phyloP scores from a whole-genome alignment of 345 rosid species.

The Aquilaria sinensis region DNA sequence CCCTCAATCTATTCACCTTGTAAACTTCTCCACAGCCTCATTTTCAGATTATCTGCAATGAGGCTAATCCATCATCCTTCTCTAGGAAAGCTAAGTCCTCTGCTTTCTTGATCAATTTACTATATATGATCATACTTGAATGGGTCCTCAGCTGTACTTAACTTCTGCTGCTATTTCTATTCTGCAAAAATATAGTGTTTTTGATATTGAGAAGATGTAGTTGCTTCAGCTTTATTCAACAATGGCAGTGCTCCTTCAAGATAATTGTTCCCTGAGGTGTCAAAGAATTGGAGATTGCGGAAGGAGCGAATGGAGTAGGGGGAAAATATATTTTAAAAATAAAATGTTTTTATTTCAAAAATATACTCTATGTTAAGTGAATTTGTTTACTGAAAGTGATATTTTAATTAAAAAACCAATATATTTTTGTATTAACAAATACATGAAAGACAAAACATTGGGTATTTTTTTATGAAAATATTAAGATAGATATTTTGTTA shows the following conservation, averaged over 20 bases:
- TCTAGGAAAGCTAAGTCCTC: conserved; percentile 75
- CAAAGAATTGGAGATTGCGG: conserved; percentile 59
- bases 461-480: no score
- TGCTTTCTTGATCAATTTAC: conserved; percentile 62
- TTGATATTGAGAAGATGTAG: conserved; percentile 27
- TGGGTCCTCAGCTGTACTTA: conserved; percentile 13
- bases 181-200: conserved; percentile 51
- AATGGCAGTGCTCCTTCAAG: conserved; percentile 51
- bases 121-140: conserved; percentile 53
- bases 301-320: conserved; percentile 36
- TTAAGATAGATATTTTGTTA: no score
- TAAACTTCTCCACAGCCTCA: conserved; percentile 88
- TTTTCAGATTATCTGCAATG: conserved; percentile 45
- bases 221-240: conserved; percentile 30
- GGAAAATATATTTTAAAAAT: no score
- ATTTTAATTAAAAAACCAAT: no score
- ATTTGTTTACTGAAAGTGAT: no score
- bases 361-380: no score
- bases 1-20: conserved; percentile 18
- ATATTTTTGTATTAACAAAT: no score
- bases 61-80: conserved; percentile 49
- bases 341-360: no score
- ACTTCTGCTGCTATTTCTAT: background rate
- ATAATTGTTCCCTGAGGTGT: conserved; percentile 57
- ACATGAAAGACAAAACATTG: no score